A percentile compares a stretch with the other conserved stretches of the same genome.
Evolutionary conservation across 352 stramenopile genomes (phyloP).

Genomic region (Globisporangium abappressorium): DNA sequence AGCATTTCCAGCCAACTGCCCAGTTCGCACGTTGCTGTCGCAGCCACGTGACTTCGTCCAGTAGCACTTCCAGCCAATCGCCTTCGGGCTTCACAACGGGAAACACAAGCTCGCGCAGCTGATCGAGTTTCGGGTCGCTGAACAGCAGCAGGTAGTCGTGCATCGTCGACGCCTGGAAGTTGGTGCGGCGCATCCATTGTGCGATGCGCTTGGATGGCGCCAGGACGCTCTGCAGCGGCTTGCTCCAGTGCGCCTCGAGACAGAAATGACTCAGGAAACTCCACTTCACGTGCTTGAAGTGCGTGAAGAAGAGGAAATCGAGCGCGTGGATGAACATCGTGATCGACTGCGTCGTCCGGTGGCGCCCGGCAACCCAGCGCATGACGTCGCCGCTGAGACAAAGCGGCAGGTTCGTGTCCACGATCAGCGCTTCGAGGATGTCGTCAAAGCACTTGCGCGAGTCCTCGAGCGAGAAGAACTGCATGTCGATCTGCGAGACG

Average conservation of each 20-base stretch:
- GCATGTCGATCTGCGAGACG: constrained; percentile 52
- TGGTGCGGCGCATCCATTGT: constrained; percentile 20
- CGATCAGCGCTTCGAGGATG: constrained; percentile 68
- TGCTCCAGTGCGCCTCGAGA: constrained; percentile 23
- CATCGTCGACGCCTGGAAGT: constrained; percentile 16
- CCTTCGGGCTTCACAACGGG: not conserved
- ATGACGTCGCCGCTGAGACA: constrained; percentile 46
- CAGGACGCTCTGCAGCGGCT: constrained; percentile 20
- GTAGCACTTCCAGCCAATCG: constrained; percentile 33
- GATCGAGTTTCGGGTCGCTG: constrained; percentile 26
- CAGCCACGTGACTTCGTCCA: constrained; percentile 30
- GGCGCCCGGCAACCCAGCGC: constrained; percentile 38
- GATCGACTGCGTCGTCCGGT: constrained; percentile 65
- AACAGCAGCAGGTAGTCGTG: constrained; percentile 32
- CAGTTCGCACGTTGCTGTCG: constrained; percentile 31
- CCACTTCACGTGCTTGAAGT: constrained; percentile 54
- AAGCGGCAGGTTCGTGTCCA: constrained; percentile 60
- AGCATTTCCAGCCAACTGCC: constrained; percentile 66
- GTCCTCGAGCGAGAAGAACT: constrained; percentile 79
- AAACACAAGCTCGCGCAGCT: constrained; percentile 11
- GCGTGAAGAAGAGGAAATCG: constrained; percentile 55
- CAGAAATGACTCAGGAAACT: constrained; percentile 60
- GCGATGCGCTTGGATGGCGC: constrained; percentile 17
- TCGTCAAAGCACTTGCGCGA: constrained; percentile 74
- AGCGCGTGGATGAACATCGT: constrained; percentile 58